Conservation (phyloP, 345 rosid genomes). For the Odontarrhena argentea region DNA sequence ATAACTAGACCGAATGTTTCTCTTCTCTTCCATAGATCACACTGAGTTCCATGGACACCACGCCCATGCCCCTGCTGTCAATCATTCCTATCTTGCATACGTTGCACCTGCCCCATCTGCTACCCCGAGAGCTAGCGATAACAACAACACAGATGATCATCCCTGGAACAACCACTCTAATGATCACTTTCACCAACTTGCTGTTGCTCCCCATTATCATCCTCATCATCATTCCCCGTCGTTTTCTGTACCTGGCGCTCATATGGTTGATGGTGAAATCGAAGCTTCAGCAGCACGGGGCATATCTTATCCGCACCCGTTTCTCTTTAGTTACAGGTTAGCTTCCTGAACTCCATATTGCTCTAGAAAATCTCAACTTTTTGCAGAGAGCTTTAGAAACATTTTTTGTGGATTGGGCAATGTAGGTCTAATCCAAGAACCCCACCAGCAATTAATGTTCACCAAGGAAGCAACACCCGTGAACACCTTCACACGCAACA, state of each 20-base stretch:
- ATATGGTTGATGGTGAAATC: slow-evolving; percentile 49
- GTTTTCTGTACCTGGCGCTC: slow-evolving; percentile 48
- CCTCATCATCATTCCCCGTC: slow-evolving; percentile 45
- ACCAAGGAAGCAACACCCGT: slow-evolving; percentile 51
- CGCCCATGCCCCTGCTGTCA: slow-evolving; percentile 45
- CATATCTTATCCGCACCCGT: slow-evolving; percentile 50
- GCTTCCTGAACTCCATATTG: slow-evolving; percentile 29
- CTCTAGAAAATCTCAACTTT: slow-evolving; percentile 7
- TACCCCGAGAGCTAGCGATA: slow-evolving; percentile 48
- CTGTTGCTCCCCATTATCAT: slow-evolving; percentile 58
- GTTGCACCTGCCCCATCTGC: slow-evolving; percentile 52
- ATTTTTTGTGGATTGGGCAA: slow-evolving; percentile 17
- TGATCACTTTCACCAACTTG: slow-evolving; percentile 53
- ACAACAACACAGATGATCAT: slow-evolving; percentile 48
- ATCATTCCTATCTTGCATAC: slow-evolving; percentile 61
- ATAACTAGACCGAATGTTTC: slow-evolving; percentile 18
- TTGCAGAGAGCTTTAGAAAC: neutral
- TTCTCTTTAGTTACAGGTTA: slow-evolving; percentile 58
- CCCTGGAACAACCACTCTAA: slow-evolving; percentile 56
- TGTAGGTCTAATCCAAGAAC: slow-evolving; percentile 55
- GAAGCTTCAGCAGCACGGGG: slow-evolving; percentile 51
- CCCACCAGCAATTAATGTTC: slow-evolving; percentile 50
- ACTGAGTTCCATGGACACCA: slow-evolving; percentile 52
- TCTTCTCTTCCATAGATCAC: slow-evolving; percentile 48
- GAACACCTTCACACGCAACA: slow-evolving; percentile 51